Conservation (phyloP, 129 eudicot species). For the carrot (Daucus carota) region DH1_v3.0 NC_030382.2:52735501-52736000, state of each 20-base stretch:
- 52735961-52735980: slow-evolving; percentile 22
- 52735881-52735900: slow-evolving; percentile 42
- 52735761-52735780: slow-evolving; percentile 22
- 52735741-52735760: slow-evolving; percentile 27
- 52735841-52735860: slow-evolving; percentile 23
- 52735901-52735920: slow-evolving; percentile 28
- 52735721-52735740: slow-evolving; percentile 37
- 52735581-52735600: slow-evolving; percentile 32
- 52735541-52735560: slow-evolving; percentile 26
- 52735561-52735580: slow-evolving; percentile 22
- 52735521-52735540: slow-evolving; percentile 21
- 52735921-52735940: slow-evolving; percentile 21
- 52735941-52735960: slow-evolving; percentile 29
- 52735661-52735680: slow-evolving; percentile 28
- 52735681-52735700: slow-evolving; percentile 37
- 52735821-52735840: slow-evolving; percentile 24
- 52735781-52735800: slow-evolving; percentile 5
- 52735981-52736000: slow-evolving; percentile 25
- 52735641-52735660: slow-evolving; percentile 17
- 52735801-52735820: slow-evolving; percentile 20
- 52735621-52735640: slow-evolving; percentile 27
- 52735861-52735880: slow-evolving; percentile 33
- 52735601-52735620: slow-evolving; percentile 22
- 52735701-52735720: slow-evolving; percentile 23
- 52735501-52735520: no score